phyloP scores from a whole-genome alignment of 2,329 filamentous ascomycete species.

The Trichocomaceae sp. region DNA sequence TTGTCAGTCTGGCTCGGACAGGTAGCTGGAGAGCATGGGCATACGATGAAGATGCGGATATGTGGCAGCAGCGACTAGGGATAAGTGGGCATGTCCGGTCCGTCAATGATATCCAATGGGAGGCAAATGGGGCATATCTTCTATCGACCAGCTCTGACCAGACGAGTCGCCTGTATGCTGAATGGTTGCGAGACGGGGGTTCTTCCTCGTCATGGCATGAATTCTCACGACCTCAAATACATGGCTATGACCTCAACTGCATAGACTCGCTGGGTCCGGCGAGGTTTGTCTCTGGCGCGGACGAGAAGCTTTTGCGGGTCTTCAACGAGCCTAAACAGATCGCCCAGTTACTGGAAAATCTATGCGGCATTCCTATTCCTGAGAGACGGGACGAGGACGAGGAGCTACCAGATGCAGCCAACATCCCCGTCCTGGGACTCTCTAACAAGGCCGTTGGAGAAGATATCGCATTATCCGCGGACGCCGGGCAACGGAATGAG shows the following conservation, averaged over 20 bases:
- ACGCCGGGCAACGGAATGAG: constrained; percentile 18
- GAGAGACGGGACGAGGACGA: constrained; percentile 18
- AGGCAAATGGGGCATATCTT: constrained; percentile 71
- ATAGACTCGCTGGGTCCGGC: constrained; percentile 66
- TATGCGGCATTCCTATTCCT: constrained; percentile 55
- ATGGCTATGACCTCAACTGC: constrained; percentile 96
- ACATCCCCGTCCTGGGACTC: constrained; percentile 88
- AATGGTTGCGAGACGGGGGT: constrained; percentile 59
- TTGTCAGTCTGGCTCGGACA: constrained; percentile 79
- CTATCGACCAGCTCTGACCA: constrained; percentile 88
- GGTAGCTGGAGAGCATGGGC: constrained; percentile 90
- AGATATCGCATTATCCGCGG: constrained; percentile 31
- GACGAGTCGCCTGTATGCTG: constrained; percentile 78
- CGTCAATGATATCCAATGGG: constrained; percentile 79
- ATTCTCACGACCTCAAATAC: constrained; percentile 90
- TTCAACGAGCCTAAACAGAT: constrained; percentile 85
- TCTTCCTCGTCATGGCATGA: constrained; percentile 74
- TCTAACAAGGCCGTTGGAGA: constrained; percentile 83
- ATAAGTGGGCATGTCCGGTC: constrained; percentile 78
- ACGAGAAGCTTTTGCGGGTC: constrained; percentile 95
- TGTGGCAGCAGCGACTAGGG: constrained; percentile 70
- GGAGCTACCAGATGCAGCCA: constrained; percentile 73
- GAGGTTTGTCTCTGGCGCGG: constrained; percentile 87
- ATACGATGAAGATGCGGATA: constrained; percentile 52
- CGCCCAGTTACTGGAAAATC: constrained; percentile 61